Conservation (phyloP, 2,329 filamentous ascomycete species). For the Immersiporthe knoxdaviesiana region DNA sequence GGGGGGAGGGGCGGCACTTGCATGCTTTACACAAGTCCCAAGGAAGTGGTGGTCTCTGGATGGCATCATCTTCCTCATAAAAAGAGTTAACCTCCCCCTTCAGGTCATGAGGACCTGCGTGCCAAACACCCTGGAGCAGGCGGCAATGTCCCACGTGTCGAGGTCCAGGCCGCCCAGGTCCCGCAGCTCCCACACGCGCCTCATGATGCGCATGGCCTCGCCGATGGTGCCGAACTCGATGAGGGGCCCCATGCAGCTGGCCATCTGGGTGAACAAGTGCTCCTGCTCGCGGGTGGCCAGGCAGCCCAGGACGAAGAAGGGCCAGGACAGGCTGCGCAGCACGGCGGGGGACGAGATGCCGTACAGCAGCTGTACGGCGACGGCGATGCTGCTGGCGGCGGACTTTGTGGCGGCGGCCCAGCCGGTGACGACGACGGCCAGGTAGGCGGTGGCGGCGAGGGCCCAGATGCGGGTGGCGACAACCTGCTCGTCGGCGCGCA, state of each 20-base stretch:
- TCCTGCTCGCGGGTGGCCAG: slow-evolving; percentile 33
- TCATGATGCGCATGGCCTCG: slow-evolving; percentile 34
- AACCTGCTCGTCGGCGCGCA: slow-evolving; percentile 27
- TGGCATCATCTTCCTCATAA: too few species aligned
- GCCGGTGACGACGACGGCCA: slow-evolving; percentile 35
- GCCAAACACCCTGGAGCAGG: slow-evolving; percentile 35
- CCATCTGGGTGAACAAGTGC: slow-evolving; percentile 33
- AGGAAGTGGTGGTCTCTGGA: too few species aligned
- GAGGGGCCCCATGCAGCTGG: slow-evolving; percentile 33
- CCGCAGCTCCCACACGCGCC: slow-evolving; percentile 33
- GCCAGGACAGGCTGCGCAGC: slow-evolving; percentile 36
- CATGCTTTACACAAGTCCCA: too few species aligned
- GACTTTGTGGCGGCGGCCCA: slow-evolving; percentile 32
- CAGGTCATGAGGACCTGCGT: slow-evolving; percentile 21
- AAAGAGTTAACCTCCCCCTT: not conserved
- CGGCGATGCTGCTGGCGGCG: slow-evolving; percentile 31
- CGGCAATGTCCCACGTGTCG: slow-evolving; percentile 35
- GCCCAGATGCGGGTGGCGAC: slow-evolving; percentile 37
- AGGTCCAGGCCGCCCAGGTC: slow-evolving; percentile 26
- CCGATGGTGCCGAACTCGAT: slow-evolving; percentile 35
- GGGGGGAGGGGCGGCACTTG: too few species aligned
- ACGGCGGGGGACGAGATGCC: slow-evolving; percentile 31
- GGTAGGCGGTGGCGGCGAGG: slow-evolving; percentile 35
- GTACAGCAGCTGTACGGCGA: slow-evolving; percentile 32
- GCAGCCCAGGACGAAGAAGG: slow-evolving; percentile 37